Evolutionary conservation across 2,329 filamentous ascomycete genomes (phyloP).

Genomic region (Didymella arachidicola): DNA sequence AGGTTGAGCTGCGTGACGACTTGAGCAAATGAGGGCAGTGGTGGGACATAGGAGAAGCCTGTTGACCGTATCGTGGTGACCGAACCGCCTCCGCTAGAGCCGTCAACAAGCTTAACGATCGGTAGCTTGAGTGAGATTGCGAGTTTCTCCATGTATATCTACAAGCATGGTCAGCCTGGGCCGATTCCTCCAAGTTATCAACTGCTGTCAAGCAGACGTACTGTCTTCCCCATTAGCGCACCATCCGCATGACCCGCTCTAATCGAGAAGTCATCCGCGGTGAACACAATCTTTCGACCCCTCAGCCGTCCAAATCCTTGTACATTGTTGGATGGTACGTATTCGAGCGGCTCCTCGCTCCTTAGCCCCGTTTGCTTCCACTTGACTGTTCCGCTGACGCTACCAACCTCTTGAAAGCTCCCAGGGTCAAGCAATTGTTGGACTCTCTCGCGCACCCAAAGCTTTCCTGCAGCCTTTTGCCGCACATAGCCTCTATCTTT

Average conservation of each 20-base stretch:
- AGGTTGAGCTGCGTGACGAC: slow-evolving; percentile 66
- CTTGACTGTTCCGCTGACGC: slow-evolving; percentile 64
- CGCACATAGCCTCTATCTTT: slow-evolving; percentile 66
- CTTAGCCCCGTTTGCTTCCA: slow-evolving; percentile 61
- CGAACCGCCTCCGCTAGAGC: slow-evolving; percentile 68
- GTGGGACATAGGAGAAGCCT: slow-evolving; percentile 68
- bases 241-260: slow-evolving; percentile 71
- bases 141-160: slow-evolving; percentile 68
- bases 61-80: slow-evolving; percentile 65
- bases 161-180: slow-evolving; percentile 20
- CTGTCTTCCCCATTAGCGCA: slow-evolving; percentile 64
- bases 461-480: slow-evolving; percentile 69
- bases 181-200: too few relatives aligned
- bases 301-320: slow-evolving; percentile 64
- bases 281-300: slow-evolving; percentile 65
- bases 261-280: slow-evolving; percentile 70
- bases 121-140: slow-evolving; percentile 65
- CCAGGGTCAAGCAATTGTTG: slow-evolving; percentile 64
- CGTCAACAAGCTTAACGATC: slow-evolving; percentile 70
- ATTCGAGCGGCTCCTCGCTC: slow-evolving; percentile 59
- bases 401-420: slow-evolving; percentile 67
- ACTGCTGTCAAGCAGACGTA: slow-evolving; percentile 14
- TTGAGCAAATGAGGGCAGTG: slow-evolving; percentile 61
- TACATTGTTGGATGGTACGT: slow-evolving; percentile 68
- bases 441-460: slow-evolving; percentile 70